Conservation (phyloP, 2,329 filamentous ascomycete genomes). For the Epichloe brachyelytri region DNA sequence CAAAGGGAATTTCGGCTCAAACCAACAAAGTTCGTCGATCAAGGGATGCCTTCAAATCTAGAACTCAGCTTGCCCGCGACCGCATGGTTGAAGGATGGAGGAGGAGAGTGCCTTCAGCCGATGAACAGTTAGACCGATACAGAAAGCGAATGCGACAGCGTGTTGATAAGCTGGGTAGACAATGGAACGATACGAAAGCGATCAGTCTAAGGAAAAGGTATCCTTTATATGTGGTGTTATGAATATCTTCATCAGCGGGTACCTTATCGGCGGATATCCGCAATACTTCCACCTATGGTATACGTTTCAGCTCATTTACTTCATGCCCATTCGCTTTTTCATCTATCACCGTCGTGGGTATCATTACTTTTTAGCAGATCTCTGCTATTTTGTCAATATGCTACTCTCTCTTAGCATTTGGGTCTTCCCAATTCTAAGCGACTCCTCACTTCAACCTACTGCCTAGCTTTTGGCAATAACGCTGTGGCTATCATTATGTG, state of each 20-base stretch:
- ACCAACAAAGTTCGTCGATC: slow-evolving; percentile 76
- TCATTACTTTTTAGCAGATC: slow-evolving; percentile 92
- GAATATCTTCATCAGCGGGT: slow-evolving; percentile 95
- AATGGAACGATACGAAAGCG: slow-evolving; percentile 80
- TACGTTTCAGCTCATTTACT: slow-evolving; percentile 73
- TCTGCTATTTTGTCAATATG: slow-evolving; percentile 97
- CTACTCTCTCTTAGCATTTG: slow-evolving; percentile 72
- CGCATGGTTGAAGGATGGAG: slow-evolving; percentile 90
- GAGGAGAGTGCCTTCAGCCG: slow-evolving; percentile 69
- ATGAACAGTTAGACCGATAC: slow-evolving; percentile 89
- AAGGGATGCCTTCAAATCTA: slow-evolving; percentile 64
- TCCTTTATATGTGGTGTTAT: slow-evolving; percentile 93
- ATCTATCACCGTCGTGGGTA: slow-evolving; percentile 85
- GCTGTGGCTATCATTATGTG: slow-evolving; percentile 97
- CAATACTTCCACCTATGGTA: slow-evolving; percentile 91
- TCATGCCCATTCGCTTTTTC: slow-evolving; percentile 92
- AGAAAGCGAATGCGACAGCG: slow-evolving; percentile 73
- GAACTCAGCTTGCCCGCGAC: slow-evolving; percentile 67
- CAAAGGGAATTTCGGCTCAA: slow-evolving; percentile 70
- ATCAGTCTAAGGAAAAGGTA: slow-evolving; percentile 88
- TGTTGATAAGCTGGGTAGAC: slow-evolving; percentile 73
- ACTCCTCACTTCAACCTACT: slow-evolving; percentile 84
- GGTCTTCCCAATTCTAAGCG: slow-evolving; percentile 81
- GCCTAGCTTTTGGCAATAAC: slow-evolving; percentile 90
- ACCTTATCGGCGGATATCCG: slow-evolving; percentile 75